Conservation (phyloP, 306 rosid genomes). For the Ormosia semicastrata region DNA sequence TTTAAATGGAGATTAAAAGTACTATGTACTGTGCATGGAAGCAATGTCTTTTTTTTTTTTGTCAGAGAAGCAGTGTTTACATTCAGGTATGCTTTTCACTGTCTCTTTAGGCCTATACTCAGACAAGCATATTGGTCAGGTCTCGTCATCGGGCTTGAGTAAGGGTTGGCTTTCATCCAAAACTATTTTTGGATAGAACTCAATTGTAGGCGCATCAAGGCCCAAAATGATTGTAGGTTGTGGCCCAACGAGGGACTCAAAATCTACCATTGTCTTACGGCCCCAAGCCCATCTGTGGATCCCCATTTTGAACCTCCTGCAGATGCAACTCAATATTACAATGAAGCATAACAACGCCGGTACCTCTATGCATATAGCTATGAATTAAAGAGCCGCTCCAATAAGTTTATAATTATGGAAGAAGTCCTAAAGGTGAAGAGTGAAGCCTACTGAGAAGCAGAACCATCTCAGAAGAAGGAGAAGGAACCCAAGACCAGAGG, state of each 20-base stretch:
- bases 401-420: too few relatives aligned
- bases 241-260: constrained; percentile 33
- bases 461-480: too few relatives aligned
- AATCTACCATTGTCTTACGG: constrained; percentile 32
- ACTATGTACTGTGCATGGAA: constrained; percentile 64
- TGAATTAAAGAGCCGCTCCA: too few relatives aligned
- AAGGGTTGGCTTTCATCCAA: constrained; percentile 40
- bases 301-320: constrained; percentile 15
- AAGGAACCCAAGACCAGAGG: too few relatives aligned
- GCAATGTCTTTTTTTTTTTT: too few relatives aligned
- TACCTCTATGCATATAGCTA: too few relatives aligned
- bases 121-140: constrained; percentile 51
- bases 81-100: constrained; percentile 47
- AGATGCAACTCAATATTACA: constrained; percentile 39
- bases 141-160: constrained; percentile 35
- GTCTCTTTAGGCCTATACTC: constrained; percentile 54
- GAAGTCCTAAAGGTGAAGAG: too few relatives aligned
- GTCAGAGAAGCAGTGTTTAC: too few relatives aligned
- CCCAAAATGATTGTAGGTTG: constrained; percentile 32
- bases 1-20: too few relatives aligned
- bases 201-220: constrained; percentile 44
- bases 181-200: constrained; percentile 49
- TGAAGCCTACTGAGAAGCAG: too few relatives aligned
- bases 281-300: constrained; percentile 23
- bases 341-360: constrained; percentile 42